phyloP scores from a whole-genome alignment of 2,329 filamentous ascomycete species.

The Teratosphaeria destructans region DNA sequence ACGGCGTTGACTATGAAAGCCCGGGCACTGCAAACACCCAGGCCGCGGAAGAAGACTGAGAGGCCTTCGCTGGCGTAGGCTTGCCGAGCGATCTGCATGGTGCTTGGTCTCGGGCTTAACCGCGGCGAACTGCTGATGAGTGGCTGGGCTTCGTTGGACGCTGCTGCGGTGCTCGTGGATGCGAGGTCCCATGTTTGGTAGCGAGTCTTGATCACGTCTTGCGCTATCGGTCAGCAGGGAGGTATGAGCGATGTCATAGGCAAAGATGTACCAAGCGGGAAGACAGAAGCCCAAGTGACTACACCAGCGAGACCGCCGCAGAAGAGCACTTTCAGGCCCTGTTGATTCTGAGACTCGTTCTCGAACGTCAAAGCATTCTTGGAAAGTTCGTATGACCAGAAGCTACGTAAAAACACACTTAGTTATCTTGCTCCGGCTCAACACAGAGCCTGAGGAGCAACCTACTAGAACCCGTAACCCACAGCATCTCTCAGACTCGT shows the following conservation, averaged over 20 bases:
- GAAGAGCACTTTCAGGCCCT: conserved; percentile 42
- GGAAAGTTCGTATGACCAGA: conserved; percentile 79
- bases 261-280: conserved; percentile 51
- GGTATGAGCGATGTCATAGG: not conserved
- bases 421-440: not conserved
- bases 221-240: not conserved
- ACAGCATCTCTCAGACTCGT: conserved; percentile 77
- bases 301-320: conserved; percentile 83
- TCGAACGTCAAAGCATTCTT: conserved; percentile 43
- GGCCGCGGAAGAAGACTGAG: conserved; percentile 68
- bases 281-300: conserved; percentile 80
- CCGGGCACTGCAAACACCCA: conserved; percentile 71
- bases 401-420: conserved; percentile 35
- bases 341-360: conserved; percentile 34
- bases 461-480: conserved; percentile 89
- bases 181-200: conserved; percentile 61
- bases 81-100: conserved; percentile 53
- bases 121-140: conserved; percentile 3
- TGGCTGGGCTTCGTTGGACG: not conserved
- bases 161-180: not conserved
- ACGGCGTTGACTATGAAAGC: conserved; percentile 91
- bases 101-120: conserved; percentile 31
- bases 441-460: conserved; percentile 2
- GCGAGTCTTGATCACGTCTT: conserved; percentile 81
- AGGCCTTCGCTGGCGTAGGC: conserved; percentile 63